These are phyloP conservation scores for Agaricus subrufescens DNA, from an alignment of 768 basidiomycete species.

Conservation along the genomic window DNA sequence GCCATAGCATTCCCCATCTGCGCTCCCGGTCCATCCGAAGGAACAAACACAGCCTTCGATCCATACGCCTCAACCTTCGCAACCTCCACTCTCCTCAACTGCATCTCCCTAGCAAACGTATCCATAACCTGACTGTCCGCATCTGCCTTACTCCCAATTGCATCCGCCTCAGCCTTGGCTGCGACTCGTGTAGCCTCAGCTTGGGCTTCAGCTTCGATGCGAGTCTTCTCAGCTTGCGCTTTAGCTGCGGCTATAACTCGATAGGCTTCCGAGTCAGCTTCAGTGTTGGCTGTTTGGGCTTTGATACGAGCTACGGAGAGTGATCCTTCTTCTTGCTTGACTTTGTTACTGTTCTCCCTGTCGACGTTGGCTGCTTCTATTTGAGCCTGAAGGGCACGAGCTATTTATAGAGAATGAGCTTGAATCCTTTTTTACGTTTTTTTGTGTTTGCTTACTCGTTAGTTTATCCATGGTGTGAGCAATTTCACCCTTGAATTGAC, in stretches of 20 bases:
- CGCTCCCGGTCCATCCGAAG: slow-evolving; percentile 52
- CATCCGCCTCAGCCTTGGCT: slow-evolving; percentile 71
- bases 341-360: slow-evolving; percentile 82
- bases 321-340: slow-evolving; percentile 80
- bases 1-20: slow-evolving; percentile 64
- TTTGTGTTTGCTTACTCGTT: slow-evolving; percentile 32
- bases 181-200: slow-evolving; percentile 74
- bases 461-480: slow-evolving; percentile 82
- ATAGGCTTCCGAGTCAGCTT: slow-evolving; percentile 77
- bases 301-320: slow-evolving; percentile 75
- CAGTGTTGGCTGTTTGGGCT: slow-evolving; percentile 56
- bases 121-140: slow-evolving; percentile 62
- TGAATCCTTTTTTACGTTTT: neutral
- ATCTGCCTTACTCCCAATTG: slow-evolving; percentile 55
- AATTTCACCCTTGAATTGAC: slow-evolving; percentile 88
- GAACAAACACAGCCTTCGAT: slow-evolving; percentile 62
- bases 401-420: slow-evolving; percentile 18
- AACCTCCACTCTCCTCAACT: slow-evolving; percentile 62
- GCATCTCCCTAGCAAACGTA: slow-evolving; percentile 74
- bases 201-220: slow-evolving; percentile 72
- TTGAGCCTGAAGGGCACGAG: slow-evolving; percentile 79
- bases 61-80: slow-evolving; percentile 62
- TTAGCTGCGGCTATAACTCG: slow-evolving; percentile 67
- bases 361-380: slow-evolving; percentile 88
- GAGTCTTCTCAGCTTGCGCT: slow-evolving; percentile 64